Percentiles rank a stretch among this genome's conserved stretches.
These are phyloP conservation scores for Butyriboletus loyo DNA, from an alignment of 768 basidiomycete species.

Conservation along the genomic window DNA sequence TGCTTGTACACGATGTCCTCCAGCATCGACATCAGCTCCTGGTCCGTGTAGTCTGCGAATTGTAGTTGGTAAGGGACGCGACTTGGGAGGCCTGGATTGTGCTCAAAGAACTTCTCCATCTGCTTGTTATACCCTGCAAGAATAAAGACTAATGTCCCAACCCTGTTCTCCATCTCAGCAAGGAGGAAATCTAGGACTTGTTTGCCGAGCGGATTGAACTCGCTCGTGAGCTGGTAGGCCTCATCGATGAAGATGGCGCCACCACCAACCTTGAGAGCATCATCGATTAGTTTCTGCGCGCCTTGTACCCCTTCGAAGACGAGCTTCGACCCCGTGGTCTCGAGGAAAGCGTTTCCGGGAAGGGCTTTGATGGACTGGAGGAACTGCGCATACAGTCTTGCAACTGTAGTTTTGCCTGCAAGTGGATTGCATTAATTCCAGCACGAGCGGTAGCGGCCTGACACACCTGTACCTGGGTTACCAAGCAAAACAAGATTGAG, in stretches of 20 bases:
- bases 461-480: background rate
- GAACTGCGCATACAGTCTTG: background rate
- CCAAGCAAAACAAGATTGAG: background rate
- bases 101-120: background rate
- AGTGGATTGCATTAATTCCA: background rate
- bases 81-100: background rate
- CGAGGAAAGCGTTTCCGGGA: background rate
- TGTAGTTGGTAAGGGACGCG: too few relatives aligned
- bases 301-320: background rate
- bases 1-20: background rate
- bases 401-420: background rate
- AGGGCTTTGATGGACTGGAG: background rate
- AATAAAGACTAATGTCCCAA: background rate
- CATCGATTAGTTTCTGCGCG: background rate
- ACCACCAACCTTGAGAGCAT: background rate
- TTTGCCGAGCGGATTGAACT: background rate
- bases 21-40: too few relatives aligned
- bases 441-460: background rate
- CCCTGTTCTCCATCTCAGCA: background rate
- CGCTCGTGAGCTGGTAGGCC: background rate
- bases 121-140: background rate
- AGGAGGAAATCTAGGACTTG: background rate
- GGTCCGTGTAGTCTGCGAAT: too few relatives aligned
- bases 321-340: background rate
- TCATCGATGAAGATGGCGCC: background rate